A percentile compares a stretch with the other conserved stretches of the same genome.
These are phyloP conservation scores for Dryas drummondii DNA, from an alignment of 306 rosid species.

Conservation along the genomic window DNA sequence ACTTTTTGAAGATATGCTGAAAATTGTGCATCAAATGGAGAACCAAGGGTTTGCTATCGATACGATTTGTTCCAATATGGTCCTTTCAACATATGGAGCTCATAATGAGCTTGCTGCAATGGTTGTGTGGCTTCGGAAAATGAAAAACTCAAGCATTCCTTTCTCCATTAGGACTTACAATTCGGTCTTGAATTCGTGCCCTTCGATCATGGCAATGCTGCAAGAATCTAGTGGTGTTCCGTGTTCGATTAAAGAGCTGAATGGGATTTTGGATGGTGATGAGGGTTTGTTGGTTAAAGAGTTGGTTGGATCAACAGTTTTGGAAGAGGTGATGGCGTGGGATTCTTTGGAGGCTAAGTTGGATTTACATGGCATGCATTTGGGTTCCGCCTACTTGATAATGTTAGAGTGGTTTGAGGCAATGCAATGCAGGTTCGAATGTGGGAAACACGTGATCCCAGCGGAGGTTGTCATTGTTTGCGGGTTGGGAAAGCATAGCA, in stretches of 20 bases:
- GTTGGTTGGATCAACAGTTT: conserved; percentile 42
- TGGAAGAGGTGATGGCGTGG: conserved; percentile 68
- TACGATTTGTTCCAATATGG: conserved; percentile 67
- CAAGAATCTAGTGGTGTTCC: conserved; percentile 38
- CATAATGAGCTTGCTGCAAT: conserved; percentile 55
- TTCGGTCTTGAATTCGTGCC: conserved; percentile 65
- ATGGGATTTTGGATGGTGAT: conserved; percentile 40
- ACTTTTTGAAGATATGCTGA: conserved; percentile 58
- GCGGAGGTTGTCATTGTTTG: conserved; percentile 55
- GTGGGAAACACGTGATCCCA: conserved; percentile 31
- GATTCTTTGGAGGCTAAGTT: conserved; percentile 61
- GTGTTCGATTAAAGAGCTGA: conserved; percentile 48
- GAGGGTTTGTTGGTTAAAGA: conserved; percentile 66
- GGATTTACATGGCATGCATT: conserved; percentile 81
- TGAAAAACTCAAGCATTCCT: conserved; percentile 43
- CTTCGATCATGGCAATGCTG: conserved; percentile 42
- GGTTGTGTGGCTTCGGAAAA: conserved; percentile 63
- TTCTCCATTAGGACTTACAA: conserved; percentile 72
- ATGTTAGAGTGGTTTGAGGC: conserved; percentile 72
- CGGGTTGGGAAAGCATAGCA: conserved; percentile 82
- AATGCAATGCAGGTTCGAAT: conserved; percentile 41
- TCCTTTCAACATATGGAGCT: conserved; percentile 67
- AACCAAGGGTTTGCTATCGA: conserved; percentile 49
- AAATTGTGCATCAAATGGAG: conserved; percentile 56
- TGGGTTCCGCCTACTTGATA: conserved; percentile 62